Base-by-base conservation (phyloP, 768 basidiomycete species). In the Solioccasus polychromus region DNA sequence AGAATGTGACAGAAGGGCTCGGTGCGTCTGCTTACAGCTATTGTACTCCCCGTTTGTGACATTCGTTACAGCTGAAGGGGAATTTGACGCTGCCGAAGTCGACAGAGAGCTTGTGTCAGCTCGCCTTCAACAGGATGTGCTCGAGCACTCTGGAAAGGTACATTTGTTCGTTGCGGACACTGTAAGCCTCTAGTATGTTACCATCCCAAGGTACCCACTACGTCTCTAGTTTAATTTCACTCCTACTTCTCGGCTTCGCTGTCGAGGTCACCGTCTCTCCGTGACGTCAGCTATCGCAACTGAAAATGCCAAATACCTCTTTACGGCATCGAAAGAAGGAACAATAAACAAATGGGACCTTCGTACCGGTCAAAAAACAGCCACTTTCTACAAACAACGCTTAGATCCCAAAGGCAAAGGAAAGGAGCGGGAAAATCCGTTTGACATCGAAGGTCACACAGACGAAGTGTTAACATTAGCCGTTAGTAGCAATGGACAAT, bases 81-180 rank as follows among this genome's bases (percentile, higher is more conserved):
- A 92, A 51, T 93, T 83, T 52, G 95, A 99, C 62, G 96, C 96
- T 5, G 93, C 90, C 2, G 94, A 97, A 55, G 83, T 98, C 22
- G 96, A 99, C 73, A 80, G 81, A 57, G 95, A 97, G 53, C 74
- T 97, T 51, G 89, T 99, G 50, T 88, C 88, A 35, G 77, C 92
- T 17, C 75, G 96, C 44, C 73, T 99, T 51, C 91, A 92, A 63
- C 83, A 92, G 63, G 95, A 97, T 69, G 92, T 95, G 5, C 66
- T 92, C 37, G 86, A 93, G 53, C 83, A 94, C 59, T 83, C 90
- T 5, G 93, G 92, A 39, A 93, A 88, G 66, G 72, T 92, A 8
- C 88, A 93, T 67, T 66, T 87, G 32, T 89, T 86, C 61, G 71
- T 95, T 39, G 88, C 87, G 22, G 82, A 88, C 44, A 72, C 72